Percentiles rank a stretch among this genome's conserved stretches.
phyloP scores from a whole-genome alignment of 176 grass and related monocot genomes.

The Thinopyrum elongatum region DNA sequence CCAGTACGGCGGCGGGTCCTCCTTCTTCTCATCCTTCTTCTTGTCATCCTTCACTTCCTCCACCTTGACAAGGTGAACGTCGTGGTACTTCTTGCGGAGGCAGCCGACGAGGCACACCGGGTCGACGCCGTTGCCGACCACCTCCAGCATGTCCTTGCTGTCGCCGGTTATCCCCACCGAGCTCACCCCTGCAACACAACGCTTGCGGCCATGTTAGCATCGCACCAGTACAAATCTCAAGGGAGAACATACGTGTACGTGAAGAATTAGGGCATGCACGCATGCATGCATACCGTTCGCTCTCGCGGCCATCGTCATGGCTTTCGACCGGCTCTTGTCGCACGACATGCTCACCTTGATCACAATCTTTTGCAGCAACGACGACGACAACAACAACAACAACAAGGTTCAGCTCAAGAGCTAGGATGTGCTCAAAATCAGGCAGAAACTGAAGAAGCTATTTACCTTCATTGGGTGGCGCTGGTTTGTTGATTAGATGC shows the following conservation, averaged over 20 bases:
- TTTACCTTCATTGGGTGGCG: constrained; percentile 31
- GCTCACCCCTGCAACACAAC: constrained; percentile 14
- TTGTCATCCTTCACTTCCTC: constrained; percentile 50
- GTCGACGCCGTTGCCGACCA: constrained; percentile 61
- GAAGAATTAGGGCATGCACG: neutral
- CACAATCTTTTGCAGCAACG: constrained; percentile 54
- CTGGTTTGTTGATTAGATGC: neutral
- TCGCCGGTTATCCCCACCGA: constrained; percentile 48
- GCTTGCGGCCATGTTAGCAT: neutral
- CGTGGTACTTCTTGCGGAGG: constrained; percentile 48
- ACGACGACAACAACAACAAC: neutral
- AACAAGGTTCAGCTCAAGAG: neutral
- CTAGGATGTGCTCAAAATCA: neutral
- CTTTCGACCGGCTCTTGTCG: constrained; percentile 33
- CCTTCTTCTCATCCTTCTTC: neutral
- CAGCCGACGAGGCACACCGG: constrained; percentile 26
- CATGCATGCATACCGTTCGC: neutral
- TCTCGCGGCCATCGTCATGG: constrained; percentile 33
- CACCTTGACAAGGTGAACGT: constrained; percentile 47
- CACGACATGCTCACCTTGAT: constrained; percentile 46
- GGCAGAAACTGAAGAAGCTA: neutral
- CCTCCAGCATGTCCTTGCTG: constrained; percentile 49
- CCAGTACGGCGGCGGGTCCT: neutral
- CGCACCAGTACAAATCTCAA: neutral
- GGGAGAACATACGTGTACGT: neutral